Evolutionary conservation across 2,329 filamentous ascomycete species (phyloP).

Genomic region (Cytospora chrysosperma): DNA sequence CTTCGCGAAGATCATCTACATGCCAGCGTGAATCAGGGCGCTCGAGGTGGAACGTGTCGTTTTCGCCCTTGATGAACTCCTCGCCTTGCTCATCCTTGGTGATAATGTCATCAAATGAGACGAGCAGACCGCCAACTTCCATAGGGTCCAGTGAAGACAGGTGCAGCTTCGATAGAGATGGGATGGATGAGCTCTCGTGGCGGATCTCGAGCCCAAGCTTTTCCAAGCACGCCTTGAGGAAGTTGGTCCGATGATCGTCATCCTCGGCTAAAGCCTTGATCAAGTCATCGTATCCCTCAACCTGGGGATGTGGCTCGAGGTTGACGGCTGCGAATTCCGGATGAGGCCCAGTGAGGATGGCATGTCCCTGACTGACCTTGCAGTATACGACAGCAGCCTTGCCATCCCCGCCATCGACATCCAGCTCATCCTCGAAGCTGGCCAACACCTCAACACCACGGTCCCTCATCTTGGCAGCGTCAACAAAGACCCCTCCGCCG

Average conservation of each 20-base stretch:
- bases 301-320: conserved; percentile 63
- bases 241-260: conserved; percentile 68
- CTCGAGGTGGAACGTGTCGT: conserved; percentile 79
- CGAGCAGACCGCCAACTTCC: conserved; percentile 67
- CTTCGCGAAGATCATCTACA: conserved; percentile 52
- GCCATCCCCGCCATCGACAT: conserved; percentile 71
- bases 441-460: conserved; percentile 78
- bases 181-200: conserved; percentile 66
- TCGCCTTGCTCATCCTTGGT: conserved; percentile 59
- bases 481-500: conserved; percentile 89
- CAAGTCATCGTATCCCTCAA: conserved; percentile 68
- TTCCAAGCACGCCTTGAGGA: conserved; percentile 74
- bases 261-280: conserved; percentile 66
- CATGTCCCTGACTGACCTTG: conserved; percentile 76
- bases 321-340: conserved; percentile 90
- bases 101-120: conserved; percentile 66
- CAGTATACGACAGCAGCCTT: conserved; percentile 82
- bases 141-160: conserved; percentile 68
- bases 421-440: conserved; percentile 70
- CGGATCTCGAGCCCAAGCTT: conserved; percentile 83
- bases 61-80: conserved; percentile 74
- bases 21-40: conserved; percentile 62
- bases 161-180: conserved; percentile 79
- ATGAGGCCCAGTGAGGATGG: conserved; percentile 82
- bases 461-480: conserved; percentile 61